Evolutionary conservation across 129 eudicot genomes (phyloP).

Genomic region (Escallonia herrerae): DNA sequence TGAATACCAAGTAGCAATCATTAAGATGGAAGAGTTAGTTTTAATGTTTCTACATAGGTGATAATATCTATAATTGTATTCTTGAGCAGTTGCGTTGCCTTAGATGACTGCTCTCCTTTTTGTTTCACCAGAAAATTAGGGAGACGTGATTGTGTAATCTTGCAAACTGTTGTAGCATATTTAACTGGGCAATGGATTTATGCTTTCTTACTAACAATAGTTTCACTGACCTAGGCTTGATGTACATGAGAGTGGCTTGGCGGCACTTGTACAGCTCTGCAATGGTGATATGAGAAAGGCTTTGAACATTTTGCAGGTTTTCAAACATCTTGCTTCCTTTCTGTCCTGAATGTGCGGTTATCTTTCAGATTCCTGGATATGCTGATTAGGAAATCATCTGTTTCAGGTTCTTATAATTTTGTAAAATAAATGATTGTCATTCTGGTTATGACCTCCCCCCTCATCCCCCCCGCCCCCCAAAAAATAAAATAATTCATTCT

Average conservation of each 20-base stretch:
- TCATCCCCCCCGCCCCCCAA: too few species aligned
- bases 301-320: too few species aligned
- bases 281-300: slow-evolving; percentile 99
- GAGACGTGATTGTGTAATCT: neutral
- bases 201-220: slow-evolving; percentile 9
- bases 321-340: too few species aligned
- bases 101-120: neutral
- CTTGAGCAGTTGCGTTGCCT: neutral
- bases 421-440: too few species aligned
- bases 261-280: slow-evolving; percentile 91
- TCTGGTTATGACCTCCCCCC: too few species aligned
- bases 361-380: too few species aligned
- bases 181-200: neutral
- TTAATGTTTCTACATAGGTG: neutral
- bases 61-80: neutral
- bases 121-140: neutral
- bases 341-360: too few species aligned
- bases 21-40: neutral
- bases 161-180: neutral
- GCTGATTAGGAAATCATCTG: too few species aligned
- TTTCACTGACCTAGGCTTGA: slow-evolving; percentile 55
- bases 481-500: too few species aligned
- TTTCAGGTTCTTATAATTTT: too few species aligned
- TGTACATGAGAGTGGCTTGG: slow-evolving; percentile 73
- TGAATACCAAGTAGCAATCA: neutral